Base-by-base conservation (phyloP, 441 rosid genomes). In the Eutrema salsugineum region DNA sequence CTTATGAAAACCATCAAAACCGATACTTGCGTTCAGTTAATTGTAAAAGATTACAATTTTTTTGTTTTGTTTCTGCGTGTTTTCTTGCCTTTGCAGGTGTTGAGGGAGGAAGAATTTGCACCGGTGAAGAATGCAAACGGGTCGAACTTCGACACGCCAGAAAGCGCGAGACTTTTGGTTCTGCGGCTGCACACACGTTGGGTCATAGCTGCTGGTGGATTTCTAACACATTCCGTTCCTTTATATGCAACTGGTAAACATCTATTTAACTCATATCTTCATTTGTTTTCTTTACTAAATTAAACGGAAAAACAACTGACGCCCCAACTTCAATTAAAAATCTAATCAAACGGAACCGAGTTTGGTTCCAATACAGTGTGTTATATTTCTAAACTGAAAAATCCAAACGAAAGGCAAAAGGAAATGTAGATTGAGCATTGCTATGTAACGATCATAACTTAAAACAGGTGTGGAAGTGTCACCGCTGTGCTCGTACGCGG, bases 161-260 rank as follows among this genome's bases (percentile, higher is more conserved):
- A 96, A 66, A 91, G 98, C 65, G 98, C 99, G 6, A 79, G 80
- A 35, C 84, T 96, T 22, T 87, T 96, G 64, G 93, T 96, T 76
- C 88, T 96, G 22, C 86, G 99, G 69, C 90, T 96, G 15, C 97
- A 93, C 57, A 60, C 85, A 50, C 97, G 98, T 48, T 96, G 99
- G 99, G 97, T 96, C 11, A 83, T 90, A 17, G 98, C 98, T 59
- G 99, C 98, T 10, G 98, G 98, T 16, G 99, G 99, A 80, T 96
- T 93, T 72, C 73, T 96, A 75, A 96, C 97, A 2, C 99, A 96
- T 83, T 91, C 99, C 5, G 97, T 91, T 62, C 98, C 98, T 35
- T 79, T 93, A 50, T 93, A 93, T 63, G 83, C 96, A 50, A 96
- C 99, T 24, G 99, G 99, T 96, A 89, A 79, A 50, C 11, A 24